Evolutionary conservation across 768 basidiomycete genomes (phyloP).

Genomic region (Termitomyces sp.): DNA sequence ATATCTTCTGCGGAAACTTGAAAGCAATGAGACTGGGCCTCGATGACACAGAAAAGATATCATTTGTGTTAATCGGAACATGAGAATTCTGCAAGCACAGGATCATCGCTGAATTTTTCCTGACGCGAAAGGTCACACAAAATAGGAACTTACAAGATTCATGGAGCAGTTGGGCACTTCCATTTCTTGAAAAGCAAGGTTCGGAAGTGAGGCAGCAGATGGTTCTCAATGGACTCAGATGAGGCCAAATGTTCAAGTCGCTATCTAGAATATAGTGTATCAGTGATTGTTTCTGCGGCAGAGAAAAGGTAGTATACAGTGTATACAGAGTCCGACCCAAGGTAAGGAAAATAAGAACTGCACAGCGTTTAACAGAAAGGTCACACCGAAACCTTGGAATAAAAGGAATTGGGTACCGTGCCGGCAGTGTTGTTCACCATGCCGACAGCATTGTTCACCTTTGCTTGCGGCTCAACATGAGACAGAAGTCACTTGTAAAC

Average conservation of each 20-base stretch:
- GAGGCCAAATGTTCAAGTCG: neutral
- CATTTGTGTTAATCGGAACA: neutral
- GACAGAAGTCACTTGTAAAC: neutral
- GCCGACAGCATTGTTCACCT: neutral
- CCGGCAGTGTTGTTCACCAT: neutral
- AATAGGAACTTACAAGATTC: neutral
- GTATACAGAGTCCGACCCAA: neutral
- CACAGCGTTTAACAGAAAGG: neutral
- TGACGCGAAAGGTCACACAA: neutral
- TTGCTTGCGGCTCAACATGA: neutral
- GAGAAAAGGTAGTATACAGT: neutral
- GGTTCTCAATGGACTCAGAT: too few species aligned
- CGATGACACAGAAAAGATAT: neutral
- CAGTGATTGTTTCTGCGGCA: neutral
- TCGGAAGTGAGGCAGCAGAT: neutral
- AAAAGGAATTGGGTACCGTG: too few species aligned
- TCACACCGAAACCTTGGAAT: neutral
- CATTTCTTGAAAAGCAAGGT: neutral
- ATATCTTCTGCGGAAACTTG: slow-evolving; percentile 6
- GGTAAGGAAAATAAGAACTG: neutral
- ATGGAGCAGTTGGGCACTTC: neutral
- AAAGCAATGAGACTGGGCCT: neutral
- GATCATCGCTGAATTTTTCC: neutral
- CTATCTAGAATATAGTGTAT: neutral
- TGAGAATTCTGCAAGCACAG: too few species aligned